phyloP scores from a whole-genome alignment of 202 grass and related monocot species.

The Saccharum hybrid region DNA sequence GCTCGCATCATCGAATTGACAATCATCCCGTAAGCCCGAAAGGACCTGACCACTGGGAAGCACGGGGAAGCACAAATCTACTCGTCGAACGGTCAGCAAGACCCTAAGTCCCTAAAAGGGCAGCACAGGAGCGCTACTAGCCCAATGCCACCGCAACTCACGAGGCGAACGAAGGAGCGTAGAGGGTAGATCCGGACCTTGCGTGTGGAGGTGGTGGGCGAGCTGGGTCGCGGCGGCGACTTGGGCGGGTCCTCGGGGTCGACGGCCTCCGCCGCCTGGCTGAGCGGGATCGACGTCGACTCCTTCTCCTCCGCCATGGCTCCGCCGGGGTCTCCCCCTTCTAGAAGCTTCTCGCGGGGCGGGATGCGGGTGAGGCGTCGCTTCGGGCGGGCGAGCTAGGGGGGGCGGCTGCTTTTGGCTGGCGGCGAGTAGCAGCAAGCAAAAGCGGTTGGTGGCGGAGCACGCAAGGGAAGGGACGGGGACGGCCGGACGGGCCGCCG shows the following conservation, averaged over 20 bases:
- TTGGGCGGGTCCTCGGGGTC: conserved; percentile 88
- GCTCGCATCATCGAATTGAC: not conserved
- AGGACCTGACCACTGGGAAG: not conserved
- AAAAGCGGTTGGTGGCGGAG: conserved; percentile 48
- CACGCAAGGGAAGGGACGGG: conserved; percentile 34
- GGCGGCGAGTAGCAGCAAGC: conserved; percentile 49
- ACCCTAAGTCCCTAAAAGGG: not conserved
- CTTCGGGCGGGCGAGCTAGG: not conserved
- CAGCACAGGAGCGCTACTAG: not conserved
- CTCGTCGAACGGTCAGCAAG: not conserved
- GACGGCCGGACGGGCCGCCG: not conserved
- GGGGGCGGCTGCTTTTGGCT: conserved; percentile 42
- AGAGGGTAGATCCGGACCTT: conserved; percentile 64
- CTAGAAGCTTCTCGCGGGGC: conserved; percentile 22
- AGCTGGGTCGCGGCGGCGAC: conserved; percentile 65
- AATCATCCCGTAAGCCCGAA: not conserved
- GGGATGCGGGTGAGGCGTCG: conserved; percentile 41
- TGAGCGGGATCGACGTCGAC: conserved; percentile 84
- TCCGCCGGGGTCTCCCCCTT: conserved; percentile 17
- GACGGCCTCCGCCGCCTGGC: conserved; percentile 63
- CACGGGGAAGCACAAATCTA: not conserved
- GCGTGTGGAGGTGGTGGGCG: conserved; percentile 81
- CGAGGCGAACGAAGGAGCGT: not conserved
- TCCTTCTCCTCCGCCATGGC: conserved; percentile 78
- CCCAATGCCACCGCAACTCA: not conserved